Evolutionary conservation across 345 rosid genomes (phyloP), one percentile per base, ranked within the genome.

Genomic region (Citrus maxima): DNA sequence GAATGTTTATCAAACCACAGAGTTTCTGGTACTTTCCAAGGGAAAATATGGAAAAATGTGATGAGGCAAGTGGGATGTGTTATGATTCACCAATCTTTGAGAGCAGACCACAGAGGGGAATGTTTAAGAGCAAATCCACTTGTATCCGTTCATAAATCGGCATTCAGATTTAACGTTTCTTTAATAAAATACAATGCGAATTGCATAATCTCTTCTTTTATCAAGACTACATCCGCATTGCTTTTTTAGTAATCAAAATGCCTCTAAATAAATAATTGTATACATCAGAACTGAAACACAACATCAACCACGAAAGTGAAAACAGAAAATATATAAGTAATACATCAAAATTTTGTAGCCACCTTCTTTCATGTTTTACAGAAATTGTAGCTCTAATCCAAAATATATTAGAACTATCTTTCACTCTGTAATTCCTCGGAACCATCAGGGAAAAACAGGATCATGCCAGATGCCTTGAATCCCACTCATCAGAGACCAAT

Each of bases 71-170:
- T 25, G 59, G 78, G 27, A 79, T 35, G 16, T 42, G 10, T 28
- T 38, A 62, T 51, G 81, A 84, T 30, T 84, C 82, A 0, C 91
- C 94, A 4, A 75, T 90, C 37, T 93, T 88, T 54, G 87, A 87
- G 80, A 84, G 80, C 27, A 86, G 77, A 73, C 56, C 96, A 51
- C 82, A 32, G 5, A 77, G 80, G 74, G 78, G 79, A 59, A 67
- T 83, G 81, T 80, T 84, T 51, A 85, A 85, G 85, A 83, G 86
- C 70, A 87, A 88, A 82, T 86, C 97, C 71, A 81, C 92, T 65
- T 84, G 90, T 80, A 87, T 88, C 58, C 87, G 75, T 73, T 90
- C 91, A 42, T 85, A 80, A 80, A n/a, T 46, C 0, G 19, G 67
- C 58, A 35, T 24, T 28, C 5, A 37, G 55, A 67, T 37, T 27